Conservation (phyloP, 2,329 filamentous ascomycete genomes). For the Verticillium klebahnii region DNA sequence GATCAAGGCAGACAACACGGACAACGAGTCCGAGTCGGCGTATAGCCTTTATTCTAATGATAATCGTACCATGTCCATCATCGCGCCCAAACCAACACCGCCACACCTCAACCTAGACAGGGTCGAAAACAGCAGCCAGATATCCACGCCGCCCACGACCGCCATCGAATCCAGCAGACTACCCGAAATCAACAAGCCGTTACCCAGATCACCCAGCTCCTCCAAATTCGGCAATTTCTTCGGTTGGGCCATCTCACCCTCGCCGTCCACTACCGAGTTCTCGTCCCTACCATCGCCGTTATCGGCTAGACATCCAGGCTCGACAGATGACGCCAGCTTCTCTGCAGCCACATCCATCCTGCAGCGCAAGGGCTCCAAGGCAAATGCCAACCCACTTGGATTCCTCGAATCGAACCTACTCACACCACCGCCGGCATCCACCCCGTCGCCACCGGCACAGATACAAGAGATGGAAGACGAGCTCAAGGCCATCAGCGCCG, state of each 20-base stretch:
- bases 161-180: slow-evolving; percentile 13
- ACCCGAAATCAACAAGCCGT: slow-evolving; percentile 46
- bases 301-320: slow-evolving; percentile 33
- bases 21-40: slow-evolving; percentile 25
- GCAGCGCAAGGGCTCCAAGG: slow-evolving; percentile 26
- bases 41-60: slow-evolving; percentile 30
- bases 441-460: slow-evolving; percentile 42
- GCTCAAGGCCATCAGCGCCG: slow-evolving; percentile 84
- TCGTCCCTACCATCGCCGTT: slow-evolving; percentile 51
- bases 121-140: slow-evolving; percentile 23
- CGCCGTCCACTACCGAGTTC: slow-evolving; percentile 43
- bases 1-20: slow-evolving; percentile 28
- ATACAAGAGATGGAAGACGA: slow-evolving; percentile 92
- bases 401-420: slow-evolving; percentile 49
- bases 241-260: slow-evolving; percentile 44
- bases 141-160: slow-evolving; percentile 19
- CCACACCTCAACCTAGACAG: slow-evolving; percentile 48
- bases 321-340: slow-evolving; percentile 33
- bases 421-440: slow-evolving; percentile 37
- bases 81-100: slow-evolving; percentile 44
- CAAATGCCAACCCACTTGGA: slow-evolving; percentile 38
- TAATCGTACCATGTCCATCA: slow-evolving; percentile 41
- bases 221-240: slow-evolving; percentile 48
- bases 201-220: slow-evolving; percentile 49
- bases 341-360: slow-evolving; percentile 8